phyloP scores from a whole-genome alignment of 2,329 filamentous ascomycete genomes.

The Aspergillus spinulosporus region DNA sequence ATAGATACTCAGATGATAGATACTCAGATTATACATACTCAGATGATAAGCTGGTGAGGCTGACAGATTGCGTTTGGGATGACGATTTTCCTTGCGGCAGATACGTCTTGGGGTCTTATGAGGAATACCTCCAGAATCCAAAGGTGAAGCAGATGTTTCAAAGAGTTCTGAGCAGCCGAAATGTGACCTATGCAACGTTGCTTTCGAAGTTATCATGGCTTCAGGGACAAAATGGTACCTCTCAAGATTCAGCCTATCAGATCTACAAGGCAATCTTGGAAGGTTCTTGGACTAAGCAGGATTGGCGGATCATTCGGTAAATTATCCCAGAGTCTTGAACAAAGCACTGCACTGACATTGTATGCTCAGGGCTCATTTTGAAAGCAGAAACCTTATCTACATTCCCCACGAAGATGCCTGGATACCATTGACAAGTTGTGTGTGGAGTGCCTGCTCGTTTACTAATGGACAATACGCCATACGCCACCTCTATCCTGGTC shows the following conservation, averaged over 20 bases:
- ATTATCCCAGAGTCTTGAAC: too few species aligned
- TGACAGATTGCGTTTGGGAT: neutral
- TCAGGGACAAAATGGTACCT: neutral
- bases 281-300: neutral
- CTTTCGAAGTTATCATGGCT: neutral
- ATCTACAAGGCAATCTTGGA: neutral
- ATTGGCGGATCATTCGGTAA: neutral
- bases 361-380: neutral
- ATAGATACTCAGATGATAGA: too few species aligned
- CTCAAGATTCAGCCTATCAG: neutral
- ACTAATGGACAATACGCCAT: neutral
- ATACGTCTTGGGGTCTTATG: neutral
- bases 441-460: neutral
- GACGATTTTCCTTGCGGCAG: neutral
- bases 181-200: neutral
- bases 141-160: slow-evolving; percentile 1
- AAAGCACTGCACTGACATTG: neutral
- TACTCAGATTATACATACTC: neutral
- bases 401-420: neutral
- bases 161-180: neutral
- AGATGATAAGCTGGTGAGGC: neutral
- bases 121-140: neutral
- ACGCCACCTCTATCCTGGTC: neutral
- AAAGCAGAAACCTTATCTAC: neutral
- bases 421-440: neutral